Percentiles rank a stretch among this genome's conserved stretches.
phyloP scores from a whole-genome alignment of 306 rosid species.

The Rosa multiflora region DNA sequence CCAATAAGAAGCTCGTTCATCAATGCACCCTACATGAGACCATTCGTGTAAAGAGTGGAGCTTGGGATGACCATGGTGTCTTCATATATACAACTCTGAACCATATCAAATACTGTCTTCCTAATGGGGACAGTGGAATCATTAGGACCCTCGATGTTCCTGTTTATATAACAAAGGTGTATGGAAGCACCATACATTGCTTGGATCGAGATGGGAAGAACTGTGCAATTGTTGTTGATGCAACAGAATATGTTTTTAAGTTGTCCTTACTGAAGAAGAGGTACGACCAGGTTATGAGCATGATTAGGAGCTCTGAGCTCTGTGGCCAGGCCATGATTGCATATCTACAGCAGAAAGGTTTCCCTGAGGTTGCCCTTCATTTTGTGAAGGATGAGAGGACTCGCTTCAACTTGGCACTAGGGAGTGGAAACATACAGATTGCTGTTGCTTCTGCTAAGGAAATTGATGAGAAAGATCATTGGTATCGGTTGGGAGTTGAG shows the following conservation, averaged over 20 bases:
- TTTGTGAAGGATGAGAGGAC: constrained; percentile 86
- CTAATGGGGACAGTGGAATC: constrained; percentile 84
- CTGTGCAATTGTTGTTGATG: constrained; percentile 58
- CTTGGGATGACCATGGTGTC: constrained; percentile 89
- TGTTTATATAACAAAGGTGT: constrained; percentile 69
- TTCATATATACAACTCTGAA: constrained; percentile 80
- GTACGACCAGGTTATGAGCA: constrained; percentile 77
- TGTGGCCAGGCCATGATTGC: constrained; percentile 93
- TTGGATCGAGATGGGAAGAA: constrained; percentile 90
- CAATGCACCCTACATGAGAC: constrained; percentile 93
- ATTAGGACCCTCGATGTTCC: constrained; percentile 77
- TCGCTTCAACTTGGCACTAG: constrained; percentile 81
- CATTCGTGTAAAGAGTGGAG: constrained; percentile 89
- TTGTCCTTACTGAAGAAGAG: constrained; percentile 66
- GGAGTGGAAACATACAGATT: constrained; percentile 85
- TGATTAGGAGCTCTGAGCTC: constrained; percentile 83
- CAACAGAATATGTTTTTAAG: constrained; percentile 78
- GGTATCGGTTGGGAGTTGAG: constrained; percentile 82
- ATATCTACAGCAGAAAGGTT: constrained; percentile 86
- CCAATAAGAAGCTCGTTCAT: constrained; percentile 77
- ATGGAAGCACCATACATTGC: constrained; percentile 62
- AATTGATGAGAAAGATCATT: constrained; percentile 88
- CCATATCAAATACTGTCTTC: constrained; percentile 83
- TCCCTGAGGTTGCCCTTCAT: constrained; percentile 92
- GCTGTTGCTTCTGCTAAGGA: constrained; percentile 91